Conservation (phyloP, 2,329 filamentous ascomycete species). For the Emmonsiellopsis sp. region DNA sequence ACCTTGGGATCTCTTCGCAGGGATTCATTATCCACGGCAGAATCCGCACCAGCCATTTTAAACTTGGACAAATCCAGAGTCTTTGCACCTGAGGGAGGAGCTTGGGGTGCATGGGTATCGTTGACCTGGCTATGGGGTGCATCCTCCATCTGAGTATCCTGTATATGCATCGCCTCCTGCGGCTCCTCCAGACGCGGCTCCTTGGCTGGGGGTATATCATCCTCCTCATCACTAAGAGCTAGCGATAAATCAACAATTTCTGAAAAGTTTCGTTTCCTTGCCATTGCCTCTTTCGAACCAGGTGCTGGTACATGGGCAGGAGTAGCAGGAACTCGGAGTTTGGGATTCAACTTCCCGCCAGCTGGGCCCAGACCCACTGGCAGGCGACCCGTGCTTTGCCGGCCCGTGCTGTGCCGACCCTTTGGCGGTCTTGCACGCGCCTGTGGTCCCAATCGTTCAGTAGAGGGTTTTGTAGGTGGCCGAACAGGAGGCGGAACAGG, state of each 20-base stretch:
- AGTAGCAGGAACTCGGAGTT: not conserved
- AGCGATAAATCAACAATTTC: conserved; percentile 46
- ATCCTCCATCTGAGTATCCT: not conserved
- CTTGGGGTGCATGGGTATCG: not conserved
- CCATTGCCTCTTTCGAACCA: conserved; percentile 44
- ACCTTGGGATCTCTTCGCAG: conserved; percentile 23
- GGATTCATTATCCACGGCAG: conserved; percentile 2
- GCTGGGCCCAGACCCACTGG: not conserved
- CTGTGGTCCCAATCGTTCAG: too few relatives aligned
- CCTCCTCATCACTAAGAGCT: conserved; percentile 37
- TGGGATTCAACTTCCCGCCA: not conserved
- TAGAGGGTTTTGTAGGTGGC: not conserved
- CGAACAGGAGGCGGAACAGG: not conserved
- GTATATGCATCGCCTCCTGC: too few relatives aligned
- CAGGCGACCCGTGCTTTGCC: not conserved
- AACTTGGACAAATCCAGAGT: conserved; percentile 3
- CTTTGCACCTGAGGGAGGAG: not conserved
- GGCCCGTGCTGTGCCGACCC: too few relatives aligned
- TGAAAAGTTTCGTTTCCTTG: conserved; percentile 45
- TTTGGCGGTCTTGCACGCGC: not conserved
- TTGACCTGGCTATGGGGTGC: not conserved
- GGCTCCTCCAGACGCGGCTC: conserved; percentile 7
- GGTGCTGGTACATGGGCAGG: conserved; percentile 13
- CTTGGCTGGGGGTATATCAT: conserved; percentile 23
- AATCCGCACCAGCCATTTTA: conserved; percentile 2